Conservation (phyloP, 2,329 filamentous ascomycete genomes). For the Cladosporium sp. region DNA sequence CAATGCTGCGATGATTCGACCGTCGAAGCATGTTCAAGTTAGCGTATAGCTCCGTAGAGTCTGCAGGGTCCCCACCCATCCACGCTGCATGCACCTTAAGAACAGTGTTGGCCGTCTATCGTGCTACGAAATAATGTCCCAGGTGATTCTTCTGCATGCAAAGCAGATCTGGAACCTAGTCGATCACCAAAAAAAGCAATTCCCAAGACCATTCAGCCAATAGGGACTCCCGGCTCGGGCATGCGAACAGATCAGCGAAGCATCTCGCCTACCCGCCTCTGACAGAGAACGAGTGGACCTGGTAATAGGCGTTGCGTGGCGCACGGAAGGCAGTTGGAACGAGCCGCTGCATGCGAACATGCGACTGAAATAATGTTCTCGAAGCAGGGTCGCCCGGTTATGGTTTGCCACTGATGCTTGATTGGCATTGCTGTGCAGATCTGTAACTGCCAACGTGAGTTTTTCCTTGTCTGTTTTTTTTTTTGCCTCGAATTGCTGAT, state of each 20-base stretch:
- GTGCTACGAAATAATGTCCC: not conserved
- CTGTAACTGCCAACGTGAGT: not conserved
- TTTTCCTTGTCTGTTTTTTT: not conserved
- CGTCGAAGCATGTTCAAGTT: not conserved
- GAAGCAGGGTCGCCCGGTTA: constrained; percentile 2
- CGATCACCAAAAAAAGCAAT: not conserved
- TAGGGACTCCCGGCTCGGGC: not conserved
- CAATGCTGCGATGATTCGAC: not conserved
- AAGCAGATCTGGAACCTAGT: not conserved
- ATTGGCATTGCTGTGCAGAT: not conserved
- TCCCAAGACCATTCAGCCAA: not conserved
- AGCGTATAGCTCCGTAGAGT: not conserved
- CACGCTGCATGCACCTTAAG: not conserved
- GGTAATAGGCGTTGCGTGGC: not conserved
- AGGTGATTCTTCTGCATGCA: not conserved
- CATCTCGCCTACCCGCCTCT: not conserved
- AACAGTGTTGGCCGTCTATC: not conserved
- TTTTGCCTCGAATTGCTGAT: not conserved
- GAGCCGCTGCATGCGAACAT: constrained; percentile 6
- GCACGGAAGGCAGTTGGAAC: not conserved
- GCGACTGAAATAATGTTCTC: not conserved
- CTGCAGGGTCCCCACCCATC: not conserved
- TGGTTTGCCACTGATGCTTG: not conserved
- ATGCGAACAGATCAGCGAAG: constrained; percentile 1
- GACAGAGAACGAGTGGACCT: not conserved